These are phyloP conservation scores for Yamadazyma trypodendri DNA, from an alignment of 1,139 yeast species.

Conservation along the genomic window DNA sequence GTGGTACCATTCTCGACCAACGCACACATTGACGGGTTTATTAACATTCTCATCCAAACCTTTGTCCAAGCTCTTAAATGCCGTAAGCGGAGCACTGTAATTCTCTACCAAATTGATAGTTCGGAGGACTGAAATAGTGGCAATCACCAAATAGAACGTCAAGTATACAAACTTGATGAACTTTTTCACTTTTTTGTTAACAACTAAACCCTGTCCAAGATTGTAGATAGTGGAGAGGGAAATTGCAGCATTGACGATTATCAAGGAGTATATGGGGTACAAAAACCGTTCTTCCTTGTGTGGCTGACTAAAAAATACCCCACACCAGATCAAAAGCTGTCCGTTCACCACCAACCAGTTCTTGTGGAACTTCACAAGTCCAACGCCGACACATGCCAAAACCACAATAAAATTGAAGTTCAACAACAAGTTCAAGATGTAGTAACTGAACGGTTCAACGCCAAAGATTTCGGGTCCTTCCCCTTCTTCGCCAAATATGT, in stretches of 20 bases:
- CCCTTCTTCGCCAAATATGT: slow-evolving; percentile 71
- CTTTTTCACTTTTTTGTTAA: slow-evolving; percentile 18
- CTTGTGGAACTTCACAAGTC: slow-evolving; percentile 19
- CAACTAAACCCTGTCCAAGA: slow-evolving; percentile 1
- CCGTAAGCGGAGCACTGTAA: slow-evolving; percentile 58
- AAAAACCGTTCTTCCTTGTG: slow-evolving; percentile 93
- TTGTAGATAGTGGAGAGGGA: slow-evolving; percentile 22
- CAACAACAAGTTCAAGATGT: slow-evolving; percentile 62
- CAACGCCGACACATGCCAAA: slow-evolving; percentile 43
- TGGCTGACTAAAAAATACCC: slow-evolving; percentile 69
- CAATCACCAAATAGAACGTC: background rate
- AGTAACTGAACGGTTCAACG: slow-evolving; percentile 78
- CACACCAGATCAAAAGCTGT: slow-evolving; percentile 62
- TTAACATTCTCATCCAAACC: no score
- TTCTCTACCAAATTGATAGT: slow-evolving; percentile 47
- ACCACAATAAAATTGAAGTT: slow-evolving; percentile 65
- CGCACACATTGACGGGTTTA: slow-evolving; percentile 67
- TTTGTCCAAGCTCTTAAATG: slow-evolving; percentile 11
- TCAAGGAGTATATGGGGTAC: slow-evolving; percentile 78
- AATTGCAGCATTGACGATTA: slow-evolving; percentile 63
- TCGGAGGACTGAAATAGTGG: slow-evolving; percentile 35
- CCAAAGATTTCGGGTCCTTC: slow-evolving; percentile 93
- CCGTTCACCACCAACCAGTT: slow-evolving; percentile 16
- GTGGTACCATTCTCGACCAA: slow-evolving; percentile 95
- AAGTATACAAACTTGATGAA: background rate